Percentiles rank a stretch among this genome's conserved stretches.
Conservation (phyloP, 495 filamentous ascomycete genomes). For the Elasticomyces elasticus region DNA sequence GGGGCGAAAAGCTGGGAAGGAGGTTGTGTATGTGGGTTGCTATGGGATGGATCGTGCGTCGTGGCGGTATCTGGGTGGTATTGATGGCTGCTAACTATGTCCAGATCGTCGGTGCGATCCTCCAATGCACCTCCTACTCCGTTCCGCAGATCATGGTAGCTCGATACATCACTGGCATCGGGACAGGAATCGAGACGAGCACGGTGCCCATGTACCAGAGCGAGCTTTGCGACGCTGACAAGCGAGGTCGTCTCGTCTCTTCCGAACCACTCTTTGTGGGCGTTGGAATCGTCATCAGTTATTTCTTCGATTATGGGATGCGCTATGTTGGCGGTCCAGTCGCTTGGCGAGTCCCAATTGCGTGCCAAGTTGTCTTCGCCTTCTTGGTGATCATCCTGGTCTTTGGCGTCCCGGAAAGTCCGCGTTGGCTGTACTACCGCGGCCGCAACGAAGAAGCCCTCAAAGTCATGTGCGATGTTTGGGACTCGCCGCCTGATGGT, state of each 20-base stretch:
- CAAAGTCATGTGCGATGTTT: constrained; percentile 41
- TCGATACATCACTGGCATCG: constrained; percentile 28
- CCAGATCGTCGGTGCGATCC: constrained; percentile 24
- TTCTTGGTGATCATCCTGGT: constrained; percentile 30
- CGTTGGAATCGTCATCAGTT: constrained; percentile 28
- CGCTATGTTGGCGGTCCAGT: constrained; percentile 21
- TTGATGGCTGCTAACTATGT: neutral
- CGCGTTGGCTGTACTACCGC: constrained; percentile 33
- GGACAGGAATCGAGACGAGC: constrained; percentile 26
- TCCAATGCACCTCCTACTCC: constrained; percentile 26
- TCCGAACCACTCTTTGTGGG: constrained; percentile 30
- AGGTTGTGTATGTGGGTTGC: constrained; percentile 29
- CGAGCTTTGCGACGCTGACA: constrained; percentile 27
- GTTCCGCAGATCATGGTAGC: constrained; percentile 26
- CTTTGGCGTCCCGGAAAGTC: constrained; percentile 29
- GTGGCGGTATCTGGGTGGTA: neutral
- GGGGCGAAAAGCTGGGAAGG: constrained; percentile 26
- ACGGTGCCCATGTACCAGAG: constrained; percentile 30
- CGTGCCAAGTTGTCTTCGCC: constrained; percentile 27
- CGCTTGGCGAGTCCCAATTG: constrained; percentile 29
- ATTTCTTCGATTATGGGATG: constrained; percentile 26
- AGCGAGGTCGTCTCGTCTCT: constrained; percentile 26
- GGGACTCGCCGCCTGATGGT: constrained; percentile 33
- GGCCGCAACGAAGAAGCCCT: constrained; percentile 38
- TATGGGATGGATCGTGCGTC: constrained; percentile 28